These are phyloP conservation scores for Pseudomonodictys pantanalensis DNA, from an alignment of 495 filamentous ascomycete genomes.

Conservation along the genomic window DNA sequence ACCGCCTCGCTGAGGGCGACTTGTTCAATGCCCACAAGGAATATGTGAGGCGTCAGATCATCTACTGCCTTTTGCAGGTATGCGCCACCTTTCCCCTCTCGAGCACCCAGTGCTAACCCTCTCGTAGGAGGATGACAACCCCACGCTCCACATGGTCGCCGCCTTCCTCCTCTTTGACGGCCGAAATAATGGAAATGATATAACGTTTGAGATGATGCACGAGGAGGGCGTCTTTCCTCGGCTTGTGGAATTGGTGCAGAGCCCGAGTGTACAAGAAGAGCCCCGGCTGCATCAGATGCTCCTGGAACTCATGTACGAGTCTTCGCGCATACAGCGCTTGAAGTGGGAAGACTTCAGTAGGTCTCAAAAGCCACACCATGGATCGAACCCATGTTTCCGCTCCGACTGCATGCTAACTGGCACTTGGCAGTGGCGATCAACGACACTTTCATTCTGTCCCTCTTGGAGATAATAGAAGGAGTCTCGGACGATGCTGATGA, in stretches of 20 bases:
- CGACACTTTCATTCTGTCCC: constrained; percentile 77
- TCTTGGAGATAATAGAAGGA: constrained; percentile 86
- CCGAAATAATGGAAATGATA: constrained; percentile 70
- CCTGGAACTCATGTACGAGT: constrained; percentile 91
- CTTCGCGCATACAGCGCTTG: constrained; percentile 87
- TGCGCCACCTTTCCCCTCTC: background rate
- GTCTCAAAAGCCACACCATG: constrained; percentile 23
- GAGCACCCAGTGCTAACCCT: background rate
- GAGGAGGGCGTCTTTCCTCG: constrained; percentile 78
- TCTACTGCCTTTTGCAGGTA: constrained; percentile 86
- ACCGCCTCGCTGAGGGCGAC: constrained; percentile 69
- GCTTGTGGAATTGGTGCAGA: constrained; percentile 76
- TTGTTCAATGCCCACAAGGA: constrained; percentile 72
- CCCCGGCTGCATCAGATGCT: constrained; percentile 73
- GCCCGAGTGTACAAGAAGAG: constrained; percentile 58
- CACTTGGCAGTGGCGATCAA: constrained; percentile 59
- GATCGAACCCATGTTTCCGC: background rate
- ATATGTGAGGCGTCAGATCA: constrained; percentile 89
- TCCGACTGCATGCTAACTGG: constrained; percentile 20
- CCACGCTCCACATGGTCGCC: constrained; percentile 74
- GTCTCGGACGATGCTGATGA: constrained; percentile 86
- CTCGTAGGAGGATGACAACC: constrained; percentile 69
- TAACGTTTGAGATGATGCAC: constrained; percentile 81
- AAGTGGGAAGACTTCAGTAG: constrained; percentile 72
- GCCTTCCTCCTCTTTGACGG: constrained; percentile 92